These are phyloP conservation scores for Odontarrhena argentea DNA, from an alignment of 345 rosid species.

Conservation along the genomic window DNA sequence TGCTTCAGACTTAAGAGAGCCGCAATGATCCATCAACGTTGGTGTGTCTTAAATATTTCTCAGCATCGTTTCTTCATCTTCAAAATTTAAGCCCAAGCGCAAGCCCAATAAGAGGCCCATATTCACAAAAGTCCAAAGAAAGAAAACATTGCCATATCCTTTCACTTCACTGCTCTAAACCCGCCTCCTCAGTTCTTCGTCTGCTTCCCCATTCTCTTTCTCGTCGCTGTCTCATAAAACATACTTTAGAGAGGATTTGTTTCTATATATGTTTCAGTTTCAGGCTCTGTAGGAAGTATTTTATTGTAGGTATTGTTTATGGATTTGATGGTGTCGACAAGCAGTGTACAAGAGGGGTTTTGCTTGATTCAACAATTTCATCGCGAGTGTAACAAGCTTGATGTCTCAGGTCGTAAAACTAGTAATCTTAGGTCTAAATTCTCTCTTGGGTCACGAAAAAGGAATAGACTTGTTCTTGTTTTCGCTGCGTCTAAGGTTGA, in stretches of 20 bases:
- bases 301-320: slow-evolving; percentile 38
- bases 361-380: slow-evolving; percentile 51
- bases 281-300: slow-evolving; percentile 4
- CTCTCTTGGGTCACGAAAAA: slow-evolving; percentile 41
- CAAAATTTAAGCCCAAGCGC: slow-evolving; percentile 30
- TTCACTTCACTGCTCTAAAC: slow-evolving; percentile 18
- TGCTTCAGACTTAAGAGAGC: slow-evolving; percentile 26
- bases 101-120: slow-evolving; percentile 17
- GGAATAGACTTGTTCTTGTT: slow-evolving; percentile 43
- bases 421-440: slow-evolving; percentile 32
- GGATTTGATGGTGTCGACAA: slow-evolving; percentile 56
- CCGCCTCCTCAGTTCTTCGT: slow-evolving; percentile 35
- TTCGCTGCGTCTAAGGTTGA: slow-evolving; percentile 52
- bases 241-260: slow-evolving; percentile 3
- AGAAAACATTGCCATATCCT: slow-evolving; percentile 34
- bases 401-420: slow-evolving; percentile 35
- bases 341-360: slow-evolving; percentile 61
- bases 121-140: slow-evolving; percentile 22
- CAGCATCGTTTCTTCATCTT: neutral
- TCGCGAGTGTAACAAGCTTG: slow-evolving; percentile 41
- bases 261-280: neutral
- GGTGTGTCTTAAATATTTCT: neutral
- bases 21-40: slow-evolving; percentile 12
- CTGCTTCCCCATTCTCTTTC: slow-evolving; percentile 14
- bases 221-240: neutral